phyloP scores from a whole-genome alignment of 2,329 filamentous ascomycete genomes.

The Macrophomina pseudophaseolina region DNA sequence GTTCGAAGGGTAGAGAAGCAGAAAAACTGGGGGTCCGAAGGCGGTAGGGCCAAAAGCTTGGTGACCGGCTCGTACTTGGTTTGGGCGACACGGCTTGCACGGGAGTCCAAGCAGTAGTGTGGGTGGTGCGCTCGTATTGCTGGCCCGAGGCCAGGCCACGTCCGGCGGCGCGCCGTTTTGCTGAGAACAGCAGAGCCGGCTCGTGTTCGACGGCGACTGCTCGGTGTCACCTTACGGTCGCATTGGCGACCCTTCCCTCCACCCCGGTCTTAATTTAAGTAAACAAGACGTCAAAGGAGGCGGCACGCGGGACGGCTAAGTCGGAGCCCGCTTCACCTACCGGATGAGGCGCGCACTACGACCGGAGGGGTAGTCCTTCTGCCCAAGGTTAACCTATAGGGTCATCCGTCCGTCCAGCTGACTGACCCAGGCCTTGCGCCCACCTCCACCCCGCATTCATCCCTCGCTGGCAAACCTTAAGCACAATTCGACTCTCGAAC shows the following conservation, averaged over 20 bases:
- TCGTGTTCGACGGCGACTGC: constrained; percentile 13
- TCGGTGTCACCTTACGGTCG: constrained; percentile 21
- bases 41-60: neutral
- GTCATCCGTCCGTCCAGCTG: constrained; percentile 6
- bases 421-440: neutral
- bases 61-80: constrained; percentile 6
- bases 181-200: constrained; percentile 6
- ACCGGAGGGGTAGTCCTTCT: neutral
- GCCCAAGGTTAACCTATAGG: neutral
- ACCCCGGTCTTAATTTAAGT: constrained; percentile 12
- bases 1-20: neutral
- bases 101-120: neutral
- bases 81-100: constrained; percentile 11
- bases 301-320: constrained; percentile 13
- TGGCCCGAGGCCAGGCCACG: neutral
- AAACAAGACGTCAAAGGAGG: constrained; percentile 16
- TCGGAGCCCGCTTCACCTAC: neutral
- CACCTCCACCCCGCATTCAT: constrained; percentile 15
- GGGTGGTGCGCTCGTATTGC: constrained; percentile 21
- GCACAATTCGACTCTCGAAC: neutral
- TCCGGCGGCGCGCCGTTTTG: constrained; percentile 18
- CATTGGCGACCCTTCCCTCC: constrained; percentile 11
- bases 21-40: neutral
- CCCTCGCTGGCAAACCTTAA: neutral
- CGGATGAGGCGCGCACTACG: neutral